Percentiles rank a stretch among this genome's conserved stretches.
Evolutionary conservation across 169 alveolate genomes (phyloP).

Genomic region (Plasmodium relictum): DNA sequence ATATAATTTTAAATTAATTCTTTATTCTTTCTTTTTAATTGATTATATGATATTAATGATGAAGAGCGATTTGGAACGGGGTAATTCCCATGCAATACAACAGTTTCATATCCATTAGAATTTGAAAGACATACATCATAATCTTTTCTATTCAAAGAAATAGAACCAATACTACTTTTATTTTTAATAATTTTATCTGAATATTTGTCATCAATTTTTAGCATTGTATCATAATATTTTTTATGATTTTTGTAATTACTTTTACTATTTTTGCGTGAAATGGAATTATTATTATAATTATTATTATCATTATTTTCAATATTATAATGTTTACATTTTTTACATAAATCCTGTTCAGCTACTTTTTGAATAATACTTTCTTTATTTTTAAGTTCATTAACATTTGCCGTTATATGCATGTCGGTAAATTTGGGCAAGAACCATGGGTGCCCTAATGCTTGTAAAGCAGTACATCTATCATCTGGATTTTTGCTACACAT

Average conservation of each 20-base stretch:
- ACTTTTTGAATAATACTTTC: constrained; percentile 37
- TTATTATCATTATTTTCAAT: constrained; percentile 16
- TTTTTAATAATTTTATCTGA: constrained; percentile 46
- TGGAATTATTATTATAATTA: not conserved
- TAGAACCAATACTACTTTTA: constrained; percentile 50
- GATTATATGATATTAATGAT: constrained; percentile 21
- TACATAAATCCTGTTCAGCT: constrained; percentile 50
- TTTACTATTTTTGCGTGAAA: constrained; percentile 26
- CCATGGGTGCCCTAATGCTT: constrained; percentile 90
- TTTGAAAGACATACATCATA: constrained; percentile 36
- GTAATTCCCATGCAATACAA: constrained; percentile 61
- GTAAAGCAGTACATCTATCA: constrained; percentile 87
- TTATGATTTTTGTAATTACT: constrained; percentile 39
- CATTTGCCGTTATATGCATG: constrained; percentile 54
- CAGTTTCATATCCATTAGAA: constrained; percentile 58
- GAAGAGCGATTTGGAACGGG: constrained; percentile 20
- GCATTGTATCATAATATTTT: constrained; percentile 56
- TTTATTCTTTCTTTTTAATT: constrained; percentile 23
- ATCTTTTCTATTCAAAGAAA: constrained; percentile 56
- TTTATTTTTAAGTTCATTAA: constrained; percentile 33
- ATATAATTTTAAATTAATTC: constrained; percentile 10
- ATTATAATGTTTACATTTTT: constrained; percentile 64
- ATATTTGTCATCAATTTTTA: constrained; percentile 70
- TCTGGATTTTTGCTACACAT: constrained; percentile 87
- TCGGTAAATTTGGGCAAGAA: constrained; percentile 77